Percentiles rank a stretch among this genome's conserved stretches.
These are phyloP conservation scores for Collariella sp. DNA, from an alignment of 495 filamentous ascomycete species.

Conservation along the genomic window DNA sequence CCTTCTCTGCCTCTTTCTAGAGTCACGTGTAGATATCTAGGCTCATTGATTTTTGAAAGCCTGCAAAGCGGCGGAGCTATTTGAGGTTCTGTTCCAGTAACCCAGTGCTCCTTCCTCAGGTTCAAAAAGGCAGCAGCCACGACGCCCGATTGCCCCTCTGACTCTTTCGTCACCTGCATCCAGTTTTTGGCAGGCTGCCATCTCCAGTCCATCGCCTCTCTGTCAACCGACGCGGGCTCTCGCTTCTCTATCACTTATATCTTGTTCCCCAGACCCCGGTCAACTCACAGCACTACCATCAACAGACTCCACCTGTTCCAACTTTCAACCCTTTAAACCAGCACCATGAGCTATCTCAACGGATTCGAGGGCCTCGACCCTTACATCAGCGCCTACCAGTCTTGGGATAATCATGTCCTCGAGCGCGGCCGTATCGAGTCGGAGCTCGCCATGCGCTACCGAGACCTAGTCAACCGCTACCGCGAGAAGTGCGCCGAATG, in stretches of 20 bases:
- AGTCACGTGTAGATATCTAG: not conserved
- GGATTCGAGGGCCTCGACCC: conserved; percentile 3
- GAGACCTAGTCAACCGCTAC: conserved; percentile 13
- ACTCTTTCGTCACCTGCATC: not conserved
- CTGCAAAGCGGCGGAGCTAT: not conserved
- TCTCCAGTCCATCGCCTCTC: not conserved
- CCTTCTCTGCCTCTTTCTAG: too few relatives aligned
- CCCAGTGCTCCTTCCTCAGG: not conserved
- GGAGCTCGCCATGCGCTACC: conserved; percentile 6
- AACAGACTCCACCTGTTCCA: not conserved
- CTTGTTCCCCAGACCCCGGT: too few relatives aligned
- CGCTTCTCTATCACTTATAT: too few relatives aligned
- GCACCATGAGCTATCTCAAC: conserved; percentile 5
- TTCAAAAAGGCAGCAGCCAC: not conserved
- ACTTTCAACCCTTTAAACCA: not conserved
- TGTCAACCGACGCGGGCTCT: too few relatives aligned
- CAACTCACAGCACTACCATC: too few relatives aligned
- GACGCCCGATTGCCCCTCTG: not conserved
- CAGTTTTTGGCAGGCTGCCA: not conserved
- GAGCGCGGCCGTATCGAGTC: conserved; percentile 2
- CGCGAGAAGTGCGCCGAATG: conserved; percentile 15
- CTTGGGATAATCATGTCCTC: not conserved
- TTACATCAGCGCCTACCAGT: conserved; percentile 2
- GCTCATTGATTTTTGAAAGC: too few relatives aligned
- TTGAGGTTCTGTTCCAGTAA: too few relatives aligned